These are phyloP conservation scores for Eleusine coracana DNA, from an alignment of 176 grass and related monocot genomes.

Conservation along the genomic window DNA sequence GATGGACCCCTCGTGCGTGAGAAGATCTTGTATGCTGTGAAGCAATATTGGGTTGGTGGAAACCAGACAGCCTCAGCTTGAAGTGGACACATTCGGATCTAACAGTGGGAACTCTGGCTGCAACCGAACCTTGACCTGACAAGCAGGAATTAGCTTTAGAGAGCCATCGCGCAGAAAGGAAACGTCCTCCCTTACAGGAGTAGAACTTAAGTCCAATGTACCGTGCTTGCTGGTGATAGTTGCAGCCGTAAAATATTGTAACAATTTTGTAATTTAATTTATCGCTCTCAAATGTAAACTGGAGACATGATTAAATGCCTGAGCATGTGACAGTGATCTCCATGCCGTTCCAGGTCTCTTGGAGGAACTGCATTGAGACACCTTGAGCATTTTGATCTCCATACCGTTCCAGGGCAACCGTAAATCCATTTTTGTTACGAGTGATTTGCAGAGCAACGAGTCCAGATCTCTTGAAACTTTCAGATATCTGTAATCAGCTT, in stretches of 20 bases:
- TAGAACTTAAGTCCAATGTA: conserved; percentile 12
- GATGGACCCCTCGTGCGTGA: conserved; percentile 59
- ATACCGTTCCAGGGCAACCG: neutral
- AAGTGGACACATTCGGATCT: conserved; percentile 2
- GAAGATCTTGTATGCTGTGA: conserved; percentile 79
- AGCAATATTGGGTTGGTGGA: conserved; percentile 78
- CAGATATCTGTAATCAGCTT: neutral
- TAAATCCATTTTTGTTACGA: neutral
- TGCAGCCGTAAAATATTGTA: conserved; percentile 28
- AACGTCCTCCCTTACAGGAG: neutral
- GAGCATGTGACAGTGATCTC: neutral
- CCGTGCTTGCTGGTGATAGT: conserved; percentile 29
- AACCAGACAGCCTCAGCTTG: conserved; percentile 66
- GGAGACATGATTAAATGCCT: conserved; percentile 20
- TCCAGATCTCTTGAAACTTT: neutral
- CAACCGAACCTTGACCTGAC: conserved; percentile 23
- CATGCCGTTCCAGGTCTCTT: neutral
- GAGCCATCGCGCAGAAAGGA: neutral
- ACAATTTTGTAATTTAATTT: conserved; percentile 44
- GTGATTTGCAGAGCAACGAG: neutral
- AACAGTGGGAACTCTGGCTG: conserved; percentile 27
- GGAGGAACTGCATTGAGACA: no score
- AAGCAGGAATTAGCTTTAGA: conserved; percentile 4
- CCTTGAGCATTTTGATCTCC: no score
- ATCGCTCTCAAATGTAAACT: neutral